Base-by-base conservation (phyloP, 352 stramenopile genomes). In the Globisporangium radiosum region DNA sequence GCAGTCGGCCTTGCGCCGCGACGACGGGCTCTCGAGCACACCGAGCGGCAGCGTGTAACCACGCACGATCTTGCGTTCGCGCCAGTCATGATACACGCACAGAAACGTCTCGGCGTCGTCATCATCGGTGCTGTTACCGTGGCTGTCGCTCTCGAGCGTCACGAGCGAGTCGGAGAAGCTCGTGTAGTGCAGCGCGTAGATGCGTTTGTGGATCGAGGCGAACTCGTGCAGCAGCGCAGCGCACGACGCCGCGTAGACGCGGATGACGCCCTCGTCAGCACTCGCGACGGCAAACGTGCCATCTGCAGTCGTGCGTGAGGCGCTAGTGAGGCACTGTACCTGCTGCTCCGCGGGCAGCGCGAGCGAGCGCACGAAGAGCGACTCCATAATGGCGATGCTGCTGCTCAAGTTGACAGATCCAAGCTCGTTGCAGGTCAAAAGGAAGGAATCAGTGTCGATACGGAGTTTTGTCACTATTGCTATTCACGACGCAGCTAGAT, bases 71-170 rank as follows among this genome's bases (percentile, higher is more conserved):
- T 80, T 79, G 44, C 72, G 73, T 66, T 88, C 81, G 38, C 85
- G 81, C 85, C 85, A 94, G 68, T 94, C 85, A 66, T 94, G 85
- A 61, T 94, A 94, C 7, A 94, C 85, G 40, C 85, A 94, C 36
- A 94, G 62, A 54, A 90, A 94, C 4, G 78, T 92, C 67, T 94
- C 85, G 11, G 67, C 75, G 15, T 87, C 80, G 13, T 76, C 70
- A 47, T 47, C 42, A 13, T 68, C 38, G 1, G 50, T 45, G 3
- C 53, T 60, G 2, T 47, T 39, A 11, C 69, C 56, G 7, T 70
- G 60, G 19, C 62, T 48, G 0, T 66, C 42, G 60, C 82, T 92
- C 66, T 94, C 82, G 44, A 94, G 75, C 52, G 85, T 94, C 64
- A 94, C 80, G 43, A 94, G 70, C 56, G 81, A 88, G 63, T 94